Percentiles rank a stretch among this genome's conserved stretches.
Evolutionary conservation across 257 asterid genomes (phyloP).

Genomic region (Scutellaria minor): DNA sequence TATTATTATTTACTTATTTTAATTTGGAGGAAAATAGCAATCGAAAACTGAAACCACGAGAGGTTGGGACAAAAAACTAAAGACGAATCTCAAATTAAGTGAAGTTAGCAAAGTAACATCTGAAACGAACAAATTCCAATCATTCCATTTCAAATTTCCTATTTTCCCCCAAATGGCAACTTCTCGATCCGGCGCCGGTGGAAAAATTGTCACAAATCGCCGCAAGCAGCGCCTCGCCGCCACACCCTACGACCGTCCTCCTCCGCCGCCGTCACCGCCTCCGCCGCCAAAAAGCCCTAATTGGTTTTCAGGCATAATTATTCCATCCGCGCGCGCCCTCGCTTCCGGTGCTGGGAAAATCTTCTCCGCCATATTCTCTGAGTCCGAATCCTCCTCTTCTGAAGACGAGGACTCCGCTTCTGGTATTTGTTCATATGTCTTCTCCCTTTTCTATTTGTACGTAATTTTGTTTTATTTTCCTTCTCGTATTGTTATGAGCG

Average conservation of each 20-base stretch:
- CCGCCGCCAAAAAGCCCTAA: slow-evolving; percentile 44
- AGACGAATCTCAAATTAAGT: slow-evolving; percentile 11
- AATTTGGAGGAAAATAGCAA: not conserved
- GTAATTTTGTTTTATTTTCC: not conserved
- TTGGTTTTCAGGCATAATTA: slow-evolving; percentile 52
- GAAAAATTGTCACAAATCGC: slow-evolving; percentile 46
- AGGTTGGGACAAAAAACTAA: not conserved
- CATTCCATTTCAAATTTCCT: slow-evolving; percentile 38
- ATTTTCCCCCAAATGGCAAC: slow-evolving; percentile 43
- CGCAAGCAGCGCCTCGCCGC: slow-evolving; percentile 51
- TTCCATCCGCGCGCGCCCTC: slow-evolving; percentile 58
- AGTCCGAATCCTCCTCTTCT: slow-evolving; percentile 57
- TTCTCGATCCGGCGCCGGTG: slow-evolving; percentile 53
- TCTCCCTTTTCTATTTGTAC: not conserved
- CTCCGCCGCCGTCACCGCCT: slow-evolving; percentile 34
- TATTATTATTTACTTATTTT: too few relatives aligned
- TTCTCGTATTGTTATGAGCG: not conserved
- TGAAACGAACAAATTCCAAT: slow-evolving; percentile 28
- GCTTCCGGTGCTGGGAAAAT: slow-evolving; percentile 83
- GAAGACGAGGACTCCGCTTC: slow-evolving; percentile 47
- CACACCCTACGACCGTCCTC: slow-evolving; percentile 48
- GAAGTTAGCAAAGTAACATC: slow-evolving; percentile 17
- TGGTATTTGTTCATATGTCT: slow-evolving; percentile 38
- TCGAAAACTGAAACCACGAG: too few relatives aligned
- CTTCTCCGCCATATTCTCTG: slow-evolving; percentile 59